Conservation (phyloP, 495 filamentous ascomycete genomes). For the Niebla homalea region DNA sequence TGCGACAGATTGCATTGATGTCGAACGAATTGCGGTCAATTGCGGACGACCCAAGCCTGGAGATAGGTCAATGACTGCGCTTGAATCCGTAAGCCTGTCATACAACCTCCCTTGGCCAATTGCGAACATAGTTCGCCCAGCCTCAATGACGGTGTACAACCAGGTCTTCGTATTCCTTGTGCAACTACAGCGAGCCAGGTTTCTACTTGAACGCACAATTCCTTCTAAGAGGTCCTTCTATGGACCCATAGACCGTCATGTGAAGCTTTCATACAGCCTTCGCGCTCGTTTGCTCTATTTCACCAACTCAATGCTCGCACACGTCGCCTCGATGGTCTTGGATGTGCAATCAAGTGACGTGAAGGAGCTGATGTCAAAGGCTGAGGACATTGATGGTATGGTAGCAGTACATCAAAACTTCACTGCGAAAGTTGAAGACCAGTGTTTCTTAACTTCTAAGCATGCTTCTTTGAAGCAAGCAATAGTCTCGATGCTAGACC, state of each 20-base stretch:
- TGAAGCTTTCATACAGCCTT: slow-evolving; percentile 43
- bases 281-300: slow-evolving; percentile 73
- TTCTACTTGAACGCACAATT: slow-evolving; percentile 48
- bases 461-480: slow-evolving; percentile 50
- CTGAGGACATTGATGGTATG: slow-evolving; percentile 75
- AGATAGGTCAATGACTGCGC: slow-evolving; percentile 32
- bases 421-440: slow-evolving; percentile 44
- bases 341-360: slow-evolving; percentile 41
- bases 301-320: slow-evolving; percentile 55
- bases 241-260: slow-evolving; percentile 19
- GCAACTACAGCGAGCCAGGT: slow-evolving; percentile 61
- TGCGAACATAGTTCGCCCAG: slow-evolving; percentile 61
- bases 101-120: slow-evolving; percentile 71
- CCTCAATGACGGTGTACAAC: slow-evolving; percentile 51
- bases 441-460: slow-evolving; percentile 52
- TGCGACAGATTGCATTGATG: slow-evolving; percentile 33
- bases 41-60: slow-evolving; percentile 8
- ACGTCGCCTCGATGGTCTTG: slow-evolving; percentile 62
- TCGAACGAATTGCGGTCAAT: slow-evolving; percentile 45
- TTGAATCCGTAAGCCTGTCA: slow-evolving; percentile 43
- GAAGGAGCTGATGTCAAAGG: slow-evolving; percentile 35
- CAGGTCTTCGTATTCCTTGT: slow-evolving; percentile 60
- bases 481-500: slow-evolving; percentile 50
- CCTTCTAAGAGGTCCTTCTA: slow-evolving; percentile 4
- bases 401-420: slow-evolving; percentile 52